phyloP scores from a whole-genome alignment of 306 rosid genomes.

The Castanospermum australe region DNA sequence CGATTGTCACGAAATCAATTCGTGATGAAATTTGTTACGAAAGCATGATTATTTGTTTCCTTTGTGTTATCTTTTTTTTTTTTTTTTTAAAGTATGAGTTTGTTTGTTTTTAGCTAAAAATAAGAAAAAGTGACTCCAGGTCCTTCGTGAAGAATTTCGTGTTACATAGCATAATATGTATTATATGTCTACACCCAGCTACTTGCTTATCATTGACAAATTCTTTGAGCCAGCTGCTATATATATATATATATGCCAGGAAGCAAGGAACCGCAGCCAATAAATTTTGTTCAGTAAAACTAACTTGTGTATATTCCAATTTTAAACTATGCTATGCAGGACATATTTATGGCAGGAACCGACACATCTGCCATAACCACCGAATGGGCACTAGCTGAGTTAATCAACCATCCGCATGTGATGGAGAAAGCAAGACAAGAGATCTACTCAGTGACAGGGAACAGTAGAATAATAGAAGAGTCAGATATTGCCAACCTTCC shows the following conservation, averaged over 20 bases:
- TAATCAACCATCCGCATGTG: constrained; percentile 57
- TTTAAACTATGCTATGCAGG: constrained; percentile 28
- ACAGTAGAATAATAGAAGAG: constrained; percentile 47
- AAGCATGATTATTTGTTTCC: too few species aligned
- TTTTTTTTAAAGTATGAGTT: too few species aligned
- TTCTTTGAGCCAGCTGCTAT: too few species aligned
- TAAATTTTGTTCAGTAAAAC: neutral
- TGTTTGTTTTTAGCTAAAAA: too few species aligned
- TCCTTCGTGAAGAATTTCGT: too few species aligned
- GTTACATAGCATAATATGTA: too few species aligned
- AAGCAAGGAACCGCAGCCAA: too few species aligned
- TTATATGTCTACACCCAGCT: neutral
- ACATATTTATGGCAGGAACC: constrained; percentile 55
- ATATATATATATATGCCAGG: too few species aligned
- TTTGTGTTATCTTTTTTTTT: too few species aligned
- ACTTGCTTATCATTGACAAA: neutral
- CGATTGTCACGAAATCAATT: too few species aligned
- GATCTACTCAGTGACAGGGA: constrained; percentile 40
- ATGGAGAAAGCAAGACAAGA: constrained; percentile 72
- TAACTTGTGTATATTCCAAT: neutral
- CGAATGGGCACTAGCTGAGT: constrained; percentile 60
- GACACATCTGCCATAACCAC: constrained; percentile 47
- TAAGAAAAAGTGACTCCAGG: too few species aligned
- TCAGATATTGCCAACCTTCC: constrained; percentile 63
- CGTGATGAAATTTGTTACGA: too few species aligned